Evolutionary conservation across 164 flowering plant species (phyloP).

Genomic region (Umbilicus rupestris): DNA sequence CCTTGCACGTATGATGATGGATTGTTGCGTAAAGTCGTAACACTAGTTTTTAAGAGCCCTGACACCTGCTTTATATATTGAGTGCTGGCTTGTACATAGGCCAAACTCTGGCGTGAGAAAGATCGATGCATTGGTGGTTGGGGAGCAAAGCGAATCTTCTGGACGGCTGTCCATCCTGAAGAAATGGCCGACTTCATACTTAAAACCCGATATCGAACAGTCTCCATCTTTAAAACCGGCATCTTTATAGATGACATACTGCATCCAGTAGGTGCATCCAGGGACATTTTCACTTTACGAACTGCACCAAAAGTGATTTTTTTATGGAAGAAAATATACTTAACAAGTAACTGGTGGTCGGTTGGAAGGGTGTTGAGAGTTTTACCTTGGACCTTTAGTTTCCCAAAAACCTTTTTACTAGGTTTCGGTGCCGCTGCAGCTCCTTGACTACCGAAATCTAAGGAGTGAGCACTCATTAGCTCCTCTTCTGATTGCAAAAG

Average conservation of each 20-base stretch:
- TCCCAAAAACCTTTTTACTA: constrained; percentile 66
- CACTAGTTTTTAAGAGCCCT: constrained; percentile 67
- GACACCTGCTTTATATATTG: constrained; percentile 82
- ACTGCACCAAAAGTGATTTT: constrained; percentile 36
- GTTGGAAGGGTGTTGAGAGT: background rate
- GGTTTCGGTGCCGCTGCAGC: constrained; percentile 60
- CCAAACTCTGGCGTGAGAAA: constrained; percentile 66
- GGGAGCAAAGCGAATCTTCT: constrained; percentile 39
- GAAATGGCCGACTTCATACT: constrained; percentile 41
- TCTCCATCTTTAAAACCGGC: constrained; percentile 42
- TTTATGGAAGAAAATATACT: constrained; percentile 8
- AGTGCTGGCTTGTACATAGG: constrained; percentile 68
- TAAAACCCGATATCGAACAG: constrained; percentile 32
- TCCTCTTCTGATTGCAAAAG: constrained; percentile 87
- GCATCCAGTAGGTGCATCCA: constrained; percentile 83
- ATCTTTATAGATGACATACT: constrained; percentile 47
- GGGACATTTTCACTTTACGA: constrained; percentile 64
- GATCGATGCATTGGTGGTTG: constrained; percentile 48
- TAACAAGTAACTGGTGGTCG: background rate
- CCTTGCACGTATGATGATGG: constrained; percentile 82
- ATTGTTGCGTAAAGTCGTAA: constrained; percentile 57
- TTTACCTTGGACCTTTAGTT: constrained; percentile 92
- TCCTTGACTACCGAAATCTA: constrained; percentile 36
- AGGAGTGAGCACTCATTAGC: constrained; percentile 40
- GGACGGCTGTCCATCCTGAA: constrained; percentile 63